Conservation (phyloP, 176 grass and related monocot genomes). For the Phragmites australis region DNA sequence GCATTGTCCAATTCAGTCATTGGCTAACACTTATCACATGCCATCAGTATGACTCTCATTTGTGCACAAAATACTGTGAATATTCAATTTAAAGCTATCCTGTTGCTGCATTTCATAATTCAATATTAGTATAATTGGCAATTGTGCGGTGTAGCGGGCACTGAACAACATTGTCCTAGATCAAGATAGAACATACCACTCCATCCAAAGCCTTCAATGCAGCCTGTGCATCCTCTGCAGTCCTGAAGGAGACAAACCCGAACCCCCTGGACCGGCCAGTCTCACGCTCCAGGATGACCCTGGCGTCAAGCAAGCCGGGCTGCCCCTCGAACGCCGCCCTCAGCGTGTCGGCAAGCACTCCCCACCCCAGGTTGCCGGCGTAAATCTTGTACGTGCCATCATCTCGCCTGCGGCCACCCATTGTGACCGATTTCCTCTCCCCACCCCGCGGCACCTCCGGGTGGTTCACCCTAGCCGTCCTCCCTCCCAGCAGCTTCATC, state of each 20-base stretch:
- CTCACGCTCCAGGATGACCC: conserved; percentile 76
- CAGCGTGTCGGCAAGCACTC: conserved; percentile 62
- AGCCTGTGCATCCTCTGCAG: conserved; percentile 61
- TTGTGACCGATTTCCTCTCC: conserved; percentile 55
- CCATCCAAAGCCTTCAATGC: conserved; percentile 73
- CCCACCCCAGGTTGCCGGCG: conserved; percentile 89
- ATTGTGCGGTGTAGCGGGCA: neutral
- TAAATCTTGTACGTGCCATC: conserved; percentile 87
- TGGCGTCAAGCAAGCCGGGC: conserved; percentile 62
- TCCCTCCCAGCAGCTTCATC: conserved; percentile 68
- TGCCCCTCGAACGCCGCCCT: conserved; percentile 54
- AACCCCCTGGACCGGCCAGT: conserved; percentile 79
- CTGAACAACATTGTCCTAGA: neutral
- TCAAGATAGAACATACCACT: conserved; percentile 49
- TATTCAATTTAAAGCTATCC: neutral
- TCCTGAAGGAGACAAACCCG: conserved; percentile 74
- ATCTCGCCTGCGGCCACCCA: conserved; percentile 39
- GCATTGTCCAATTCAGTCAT: neutral
- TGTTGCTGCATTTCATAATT: neutral
- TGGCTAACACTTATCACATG: neutral
- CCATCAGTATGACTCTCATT: neutral
- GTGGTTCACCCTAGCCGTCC: conserved; percentile 80
- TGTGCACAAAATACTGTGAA: conserved; percentile 6
- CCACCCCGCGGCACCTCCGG: conserved; percentile 89
- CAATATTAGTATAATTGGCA: neutral